Conservation (phyloP, 2,329 filamentous ascomycete species). For the Colletotrichum eleusines region DNA sequence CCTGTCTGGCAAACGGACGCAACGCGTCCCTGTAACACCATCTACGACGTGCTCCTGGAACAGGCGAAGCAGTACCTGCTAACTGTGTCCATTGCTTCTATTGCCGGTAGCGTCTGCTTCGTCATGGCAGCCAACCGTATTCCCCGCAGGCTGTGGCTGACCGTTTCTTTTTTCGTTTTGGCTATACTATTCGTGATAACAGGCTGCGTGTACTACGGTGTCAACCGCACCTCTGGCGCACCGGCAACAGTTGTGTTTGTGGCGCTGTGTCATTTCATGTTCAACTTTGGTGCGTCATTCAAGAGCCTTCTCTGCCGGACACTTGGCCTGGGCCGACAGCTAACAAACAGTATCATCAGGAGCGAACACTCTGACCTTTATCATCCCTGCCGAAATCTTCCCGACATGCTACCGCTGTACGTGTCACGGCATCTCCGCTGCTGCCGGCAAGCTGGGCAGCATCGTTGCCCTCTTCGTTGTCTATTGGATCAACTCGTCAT, state of each 20-base stretch:
- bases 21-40: conserved; percentile 62
- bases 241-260: conserved; percentile 63
- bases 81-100: conserved; percentile 64
- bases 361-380: conserved; percentile 73
- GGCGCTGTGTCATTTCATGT: conserved; percentile 65
- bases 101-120: conserved; percentile 63
- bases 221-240: conserved; percentile 55
- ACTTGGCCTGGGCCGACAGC: conserved; percentile 2
- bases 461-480: conserved; percentile 64
- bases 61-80: conserved; percentile 66
- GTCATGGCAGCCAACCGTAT: conserved; percentile 62
- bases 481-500: conserved; percentile 62
- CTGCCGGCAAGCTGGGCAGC: conserved; percentile 69
- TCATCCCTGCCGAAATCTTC: conserved; percentile 74
- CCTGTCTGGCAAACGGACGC: conserved; percentile 64
- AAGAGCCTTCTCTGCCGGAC: neutral
- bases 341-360: conserved; percentile 50
- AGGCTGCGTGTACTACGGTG: conserved; percentile 63
- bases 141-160: conserved; percentile 63
- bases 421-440: conserved; percentile 72
- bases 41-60: conserved; percentile 64
- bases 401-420: conserved; percentile 73
- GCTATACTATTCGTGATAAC: conserved; percentile 62
- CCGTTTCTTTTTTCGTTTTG: conserved; percentile 60
- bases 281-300: conserved; percentile 62